These are phyloP conservation scores for Phoma herbarum DNA, from an alignment of 2,329 filamentous ascomycete species.

Conservation along the genomic window DNA sequence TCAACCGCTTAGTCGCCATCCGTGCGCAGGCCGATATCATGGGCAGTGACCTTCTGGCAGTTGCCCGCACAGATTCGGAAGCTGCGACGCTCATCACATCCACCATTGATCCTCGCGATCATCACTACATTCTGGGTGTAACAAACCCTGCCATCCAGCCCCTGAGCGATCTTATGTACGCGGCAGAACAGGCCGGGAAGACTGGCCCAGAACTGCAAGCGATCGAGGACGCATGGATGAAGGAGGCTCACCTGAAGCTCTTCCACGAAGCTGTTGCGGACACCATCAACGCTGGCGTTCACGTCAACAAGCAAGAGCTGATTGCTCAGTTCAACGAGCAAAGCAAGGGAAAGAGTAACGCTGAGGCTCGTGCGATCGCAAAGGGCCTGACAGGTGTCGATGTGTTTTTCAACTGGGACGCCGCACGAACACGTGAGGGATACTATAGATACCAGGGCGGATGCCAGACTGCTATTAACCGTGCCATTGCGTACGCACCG, in stretches of 20 bases:
- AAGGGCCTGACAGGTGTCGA: constrained; percentile 79
- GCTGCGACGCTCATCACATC: constrained; percentile 96
- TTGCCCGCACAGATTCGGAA: constrained; percentile 96
- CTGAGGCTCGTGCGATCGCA: constrained; percentile 81
- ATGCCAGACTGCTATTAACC: constrained; percentile 88
- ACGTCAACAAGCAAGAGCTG: constrained; percentile 73
- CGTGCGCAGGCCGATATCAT: constrained; percentile 98
- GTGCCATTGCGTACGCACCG: constrained; percentile 88
- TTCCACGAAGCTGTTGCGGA: constrained; percentile 91
- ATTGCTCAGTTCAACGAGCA: constrained; percentile 72
- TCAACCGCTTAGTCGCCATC: constrained; percentile 96
- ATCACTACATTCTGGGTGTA: constrained; percentile 87
- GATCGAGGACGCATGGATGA: constrained; percentile 89
- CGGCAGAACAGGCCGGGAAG: constrained; percentile 84
- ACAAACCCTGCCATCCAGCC: constrained; percentile 88
- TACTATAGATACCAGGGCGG: constrained; percentile 94
- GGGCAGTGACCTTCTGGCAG: constrained; percentile 89
- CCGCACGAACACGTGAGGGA: constrained; percentile 90
- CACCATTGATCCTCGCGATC: constrained; percentile 94
- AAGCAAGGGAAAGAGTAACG: constrained; percentile 84
- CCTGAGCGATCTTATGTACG: constrained; percentile 89
- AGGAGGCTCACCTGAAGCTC: constrained; percentile 80
- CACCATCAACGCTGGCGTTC: constrained; percentile 74
- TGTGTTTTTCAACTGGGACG: constrained; percentile 93
- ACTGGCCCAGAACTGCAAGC: constrained; percentile 80